Base-by-base conservation (phyloP, 495 filamentous ascomycete species). In the Lineolata rhizophorae region DNA sequence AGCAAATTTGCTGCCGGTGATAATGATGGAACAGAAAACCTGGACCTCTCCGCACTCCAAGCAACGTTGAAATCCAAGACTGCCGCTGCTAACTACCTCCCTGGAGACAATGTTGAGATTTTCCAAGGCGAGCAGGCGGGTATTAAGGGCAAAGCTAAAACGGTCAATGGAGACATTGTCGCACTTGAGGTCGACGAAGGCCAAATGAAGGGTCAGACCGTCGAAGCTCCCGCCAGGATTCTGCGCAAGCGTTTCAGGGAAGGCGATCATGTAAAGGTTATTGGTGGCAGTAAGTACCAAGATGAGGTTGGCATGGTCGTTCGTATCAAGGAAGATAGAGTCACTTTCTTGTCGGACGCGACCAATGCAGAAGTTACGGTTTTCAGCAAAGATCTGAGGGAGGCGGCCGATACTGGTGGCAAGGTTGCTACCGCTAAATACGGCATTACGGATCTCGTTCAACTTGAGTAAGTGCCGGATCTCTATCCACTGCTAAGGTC, bases 181-280 rank as follows among this genome's bases (percentile, higher is more conserved):
- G 82, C 80, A 9, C 61, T 99, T 42, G 57, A 64, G 41, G 81
- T 95, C n/a, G 74, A 67, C 2, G 73, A 85, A 43, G 90, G 90
- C 25, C 72, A 72, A 12, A 59, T 94, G 17, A 59, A 54, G 26
- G 90, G 90, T 11, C 78, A 90, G 45, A 71, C 56, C 9, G 84
- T 95, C 27, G 87, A 95, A 42, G 83, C 90, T 6, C 85, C 90
- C 10, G 72, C 84, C 28, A 92, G 84, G 50, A 76, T 79, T 24
- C 68, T 99, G 2, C 78, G 90, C 36, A 99, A 99, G 54, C 65
- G 73, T 20, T 99, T 99, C 66, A 69, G 61, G 35, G 68, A 79
- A 36, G 90, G 90, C 58, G 87, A 99, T 47, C 90, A 99, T 48
- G 90, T 95, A 58, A 95, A 94, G 53, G 85, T 94, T 38, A 92